Percentiles rank a stretch among this genome's conserved stretches.
These are phyloP conservation scores for Evernia prunastri DNA, from an alignment of 495 filamentous ascomycete genomes.

Conservation along the genomic window DNA sequence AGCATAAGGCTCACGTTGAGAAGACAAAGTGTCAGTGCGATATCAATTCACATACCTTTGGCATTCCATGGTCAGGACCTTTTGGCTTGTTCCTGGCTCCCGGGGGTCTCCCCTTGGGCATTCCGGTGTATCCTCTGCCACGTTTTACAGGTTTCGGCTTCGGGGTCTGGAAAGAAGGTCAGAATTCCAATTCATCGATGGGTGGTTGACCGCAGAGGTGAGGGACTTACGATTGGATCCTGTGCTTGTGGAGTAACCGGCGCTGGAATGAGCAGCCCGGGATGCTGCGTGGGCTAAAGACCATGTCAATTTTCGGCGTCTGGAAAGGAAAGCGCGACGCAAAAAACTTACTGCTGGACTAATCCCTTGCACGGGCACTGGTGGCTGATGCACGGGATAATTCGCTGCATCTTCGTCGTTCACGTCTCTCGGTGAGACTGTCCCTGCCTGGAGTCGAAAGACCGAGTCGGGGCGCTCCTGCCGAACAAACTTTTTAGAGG, in stretches of 20 bases:
- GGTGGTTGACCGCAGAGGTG: background rate
- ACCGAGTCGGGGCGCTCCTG: background rate
- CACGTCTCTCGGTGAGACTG: background rate
- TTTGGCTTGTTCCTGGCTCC: constrained; percentile 15
- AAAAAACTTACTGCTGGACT: background rate
- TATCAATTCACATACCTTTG: constrained; percentile 5
- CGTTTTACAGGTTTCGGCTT: too few relatives aligned
- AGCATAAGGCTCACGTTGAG: background rate
- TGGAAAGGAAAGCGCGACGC: background rate
- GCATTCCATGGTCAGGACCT: background rate
- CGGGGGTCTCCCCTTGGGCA: constrained; percentile 3
- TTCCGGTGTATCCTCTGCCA: background rate
- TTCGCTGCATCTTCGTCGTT: background rate
- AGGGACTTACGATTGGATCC: background rate
- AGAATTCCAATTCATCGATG: background rate
- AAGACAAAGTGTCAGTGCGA: background rate
- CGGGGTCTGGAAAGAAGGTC: background rate
- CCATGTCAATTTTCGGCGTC: background rate
- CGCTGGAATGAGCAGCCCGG: background rate
- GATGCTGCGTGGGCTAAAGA: background rate
- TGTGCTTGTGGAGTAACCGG: background rate
- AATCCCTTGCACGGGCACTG: background rate
- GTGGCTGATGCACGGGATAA: background rate
- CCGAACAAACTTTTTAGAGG: background rate
- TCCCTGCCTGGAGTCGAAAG: background rate